Evolutionary conservation across 148 eudicot species (phyloP), one percentile per base, ranked within the genome.

Genomic region (Cornus controversa): DNA sequence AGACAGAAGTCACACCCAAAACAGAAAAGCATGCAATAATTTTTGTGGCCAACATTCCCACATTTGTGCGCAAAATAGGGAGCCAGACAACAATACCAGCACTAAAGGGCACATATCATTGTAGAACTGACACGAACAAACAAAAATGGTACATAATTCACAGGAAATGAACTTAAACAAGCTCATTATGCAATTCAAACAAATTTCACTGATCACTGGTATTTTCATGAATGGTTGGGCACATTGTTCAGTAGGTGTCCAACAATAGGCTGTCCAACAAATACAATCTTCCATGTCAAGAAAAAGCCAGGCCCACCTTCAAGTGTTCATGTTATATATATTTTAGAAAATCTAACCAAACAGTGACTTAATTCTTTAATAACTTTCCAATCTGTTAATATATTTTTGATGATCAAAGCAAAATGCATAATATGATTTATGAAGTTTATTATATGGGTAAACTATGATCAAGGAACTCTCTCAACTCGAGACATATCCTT

Each of bases 401-500:
- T 4, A 60, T 4, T 20, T 20, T 22, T 60, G 25, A 60, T 18
- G 18, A 13, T 13, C 57, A 50, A 45, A 16, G 18, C 14, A 50
- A 50, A 13, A 22, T 2, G 24, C 25, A 0, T 7, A 6, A 60
- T 20, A 60, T 60, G 64, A 7, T 18, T 60, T 57, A 57, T 6
- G 63, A 57, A 57, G n/a, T 57, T 20, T 15, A 16, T 6, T 14
- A 57, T 14, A 57, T 1, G 15, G 63, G 5, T 57, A 57, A 18
- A 18, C 8, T 22, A 22, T 18, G 20, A 0, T 18, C 18, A n/a
- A 60, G 64, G 8, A 60, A 60, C 64, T n/a, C 24, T 60, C 69
- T 60, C 31, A 25, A 36, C 34, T 74, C 15, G 37, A 23, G 25
- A 57, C 25, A 65, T 66, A 72, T 63, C 82, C 68, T 36, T 68